phyloP scores from a whole-genome alignment of 1,139 yeast genomes.

The Diutina rugosa region DNA sequence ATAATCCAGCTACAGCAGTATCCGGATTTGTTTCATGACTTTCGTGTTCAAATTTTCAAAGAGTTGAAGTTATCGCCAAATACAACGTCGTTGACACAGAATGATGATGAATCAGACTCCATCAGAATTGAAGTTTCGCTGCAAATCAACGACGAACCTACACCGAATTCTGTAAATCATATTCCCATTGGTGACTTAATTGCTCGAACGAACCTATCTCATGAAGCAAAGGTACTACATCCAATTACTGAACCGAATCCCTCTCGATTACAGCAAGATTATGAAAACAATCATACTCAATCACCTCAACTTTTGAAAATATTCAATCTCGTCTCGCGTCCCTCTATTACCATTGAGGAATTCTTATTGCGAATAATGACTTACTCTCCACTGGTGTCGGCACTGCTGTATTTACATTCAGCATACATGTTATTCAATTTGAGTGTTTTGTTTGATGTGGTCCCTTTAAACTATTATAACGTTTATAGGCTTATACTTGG shows the following conservation, averaged over 20 bases:
- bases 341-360: constrained; percentile 22
- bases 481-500: constrained; percentile 28
- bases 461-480: constrained; percentile 20
- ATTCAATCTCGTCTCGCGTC: constrained; percentile 24
- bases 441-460: constrained; percentile 19
- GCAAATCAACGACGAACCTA: background rate
- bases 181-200: constrained; percentile 17
- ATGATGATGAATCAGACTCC: background rate
- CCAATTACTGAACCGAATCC: constrained; percentile 10
- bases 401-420: constrained; percentile 27
- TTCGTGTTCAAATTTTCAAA: constrained; percentile 16
- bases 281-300: constrained; percentile 10
- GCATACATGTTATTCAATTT: constrained; percentile 26
- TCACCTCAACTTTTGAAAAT: constrained; percentile 15
- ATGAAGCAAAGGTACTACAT: constrained; percentile 5
- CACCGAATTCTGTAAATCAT: background rate
- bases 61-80: constrained; percentile 7
- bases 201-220: constrained; percentile 6
- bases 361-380: constrained; percentile 27
- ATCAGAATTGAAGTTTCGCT: background rate
- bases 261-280: constrained; percentile 7
- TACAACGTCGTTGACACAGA: background rate
- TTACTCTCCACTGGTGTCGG: constrained; percentile 29
- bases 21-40: constrained; percentile 13
- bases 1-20: constrained; percentile 19